Conservation (phyloP, 148 eudicot species). For the Nepenthes gracilis region DNA sequence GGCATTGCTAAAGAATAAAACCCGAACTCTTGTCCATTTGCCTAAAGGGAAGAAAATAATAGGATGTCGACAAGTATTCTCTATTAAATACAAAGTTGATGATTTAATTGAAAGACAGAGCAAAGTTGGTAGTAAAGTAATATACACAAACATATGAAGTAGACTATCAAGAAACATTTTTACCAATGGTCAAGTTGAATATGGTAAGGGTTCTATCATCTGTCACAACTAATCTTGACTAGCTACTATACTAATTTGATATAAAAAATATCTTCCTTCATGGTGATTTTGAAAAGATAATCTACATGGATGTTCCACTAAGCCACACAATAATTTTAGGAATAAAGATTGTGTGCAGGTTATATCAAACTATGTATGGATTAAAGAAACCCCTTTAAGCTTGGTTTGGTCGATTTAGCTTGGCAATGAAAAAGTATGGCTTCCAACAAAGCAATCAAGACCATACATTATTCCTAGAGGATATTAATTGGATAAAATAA, state of each 20-base stretch:
- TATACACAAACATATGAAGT: slow-evolving; percentile 1
- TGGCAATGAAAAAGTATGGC: not conserved
- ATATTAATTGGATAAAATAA: not conserved
- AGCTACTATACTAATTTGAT: not conserved
- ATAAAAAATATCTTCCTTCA: not conserved
- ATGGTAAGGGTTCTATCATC: not conserved
- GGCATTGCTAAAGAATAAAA: slow-evolving; percentile 1
- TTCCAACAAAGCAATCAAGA: not conserved
- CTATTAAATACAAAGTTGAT: not conserved
- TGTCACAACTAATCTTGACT: not conserved
- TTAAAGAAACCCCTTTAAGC: not conserved
- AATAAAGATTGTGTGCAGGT: not conserved
- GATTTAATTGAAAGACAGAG: not conserved
- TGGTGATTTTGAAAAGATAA: not conserved
- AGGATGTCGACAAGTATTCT: not conserved
- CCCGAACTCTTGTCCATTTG: not conserved
- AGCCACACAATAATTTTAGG: not conserved
- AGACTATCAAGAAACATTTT: slow-evolving; percentile 3
- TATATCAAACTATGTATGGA: not conserved
- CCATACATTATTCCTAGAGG: not conserved
- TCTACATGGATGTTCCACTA: not conserved
- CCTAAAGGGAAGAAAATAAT: slow-evolving; percentile 2
- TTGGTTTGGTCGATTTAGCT: not conserved
- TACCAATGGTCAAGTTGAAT: not conserved
- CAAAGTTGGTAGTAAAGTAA: not conserved